phyloP scores from a whole-genome alignment of 2,329 filamentous ascomycete species.

The Epichloe sibirici region DNA sequence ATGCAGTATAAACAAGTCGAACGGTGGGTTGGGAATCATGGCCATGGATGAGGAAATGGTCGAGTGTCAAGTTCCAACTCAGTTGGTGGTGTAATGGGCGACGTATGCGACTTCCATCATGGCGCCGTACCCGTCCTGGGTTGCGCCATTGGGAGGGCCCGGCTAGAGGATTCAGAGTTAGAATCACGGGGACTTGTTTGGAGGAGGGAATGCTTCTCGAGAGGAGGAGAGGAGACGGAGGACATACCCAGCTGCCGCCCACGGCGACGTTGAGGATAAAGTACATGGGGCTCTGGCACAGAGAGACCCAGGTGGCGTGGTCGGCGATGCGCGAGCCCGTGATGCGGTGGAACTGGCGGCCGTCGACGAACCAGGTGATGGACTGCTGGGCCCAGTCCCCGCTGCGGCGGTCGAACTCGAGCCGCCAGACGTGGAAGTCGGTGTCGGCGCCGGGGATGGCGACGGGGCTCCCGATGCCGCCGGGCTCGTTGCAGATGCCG shows the following conservation, averaged over 20 bases:
- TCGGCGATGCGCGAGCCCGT: conserved; percentile 32
- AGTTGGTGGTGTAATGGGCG: conserved; percentile 23
- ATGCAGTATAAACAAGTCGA: conserved; percentile 3
- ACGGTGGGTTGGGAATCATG: background rate
- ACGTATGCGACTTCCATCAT: conserved; percentile 43
- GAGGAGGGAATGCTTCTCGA: background rate
- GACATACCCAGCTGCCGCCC: conserved; percentile 39
- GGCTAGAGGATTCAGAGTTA: conserved; percentile 22
- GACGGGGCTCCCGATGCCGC: conserved; percentile 25
- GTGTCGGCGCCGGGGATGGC: conserved; percentile 23
- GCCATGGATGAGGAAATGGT: background rate
- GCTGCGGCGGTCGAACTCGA: conserved; percentile 36
- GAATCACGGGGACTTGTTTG: background rate
- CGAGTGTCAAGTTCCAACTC: background rate
- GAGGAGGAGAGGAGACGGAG: background rate
- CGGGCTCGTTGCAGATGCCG: conserved; percentile 39
- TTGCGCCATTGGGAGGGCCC: conserved; percentile 34
- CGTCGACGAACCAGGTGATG: conserved; percentile 40
- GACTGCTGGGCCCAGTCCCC: conserved; percentile 33
- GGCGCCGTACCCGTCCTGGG: conserved; percentile 30
- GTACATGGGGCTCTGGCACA: conserved; percentile 38
- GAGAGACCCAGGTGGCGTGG: conserved; percentile 32
- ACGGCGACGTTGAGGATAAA: conserved; percentile 44
- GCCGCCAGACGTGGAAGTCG: conserved; percentile 36
- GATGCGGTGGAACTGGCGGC: conserved; percentile 29